Percentiles rank a stretch among this genome's conserved stretches.
phyloP scores from a whole-genome alignment of 2,329 filamentous ascomycete species.

The Claviceps spartinae region DNA sequence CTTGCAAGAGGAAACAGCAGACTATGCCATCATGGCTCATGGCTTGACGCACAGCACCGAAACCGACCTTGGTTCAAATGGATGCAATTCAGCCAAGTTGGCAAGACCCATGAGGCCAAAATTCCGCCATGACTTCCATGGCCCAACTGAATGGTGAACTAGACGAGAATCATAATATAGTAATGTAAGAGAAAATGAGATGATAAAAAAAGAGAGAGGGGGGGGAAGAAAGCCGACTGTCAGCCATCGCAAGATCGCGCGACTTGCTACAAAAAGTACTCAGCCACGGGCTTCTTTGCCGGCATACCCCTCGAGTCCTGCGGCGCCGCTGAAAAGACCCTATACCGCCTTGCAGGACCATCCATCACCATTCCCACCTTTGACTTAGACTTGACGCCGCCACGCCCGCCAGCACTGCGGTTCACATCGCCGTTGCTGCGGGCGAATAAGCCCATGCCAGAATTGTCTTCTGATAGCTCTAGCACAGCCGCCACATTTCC shows the following conservation, averaged over 20 bases:
- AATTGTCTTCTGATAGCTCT: slow-evolving; percentile 78
- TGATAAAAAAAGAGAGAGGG: background rate
- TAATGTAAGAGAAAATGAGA: background rate
- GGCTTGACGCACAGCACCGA: background rate
- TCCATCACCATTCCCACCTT: slow-evolving; percentile 28
- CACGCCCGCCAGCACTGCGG: slow-evolving; percentile 38
- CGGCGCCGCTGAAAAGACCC: slow-evolving; percentile 91
- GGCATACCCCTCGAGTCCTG: slow-evolving; percentile 96
- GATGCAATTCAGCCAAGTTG: too few species aligned
- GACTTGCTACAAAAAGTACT: slow-evolving; percentile 66
- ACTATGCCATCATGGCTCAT: background rate
- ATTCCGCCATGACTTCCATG: too few species aligned
- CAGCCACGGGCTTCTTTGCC: slow-evolving; percentile 93
- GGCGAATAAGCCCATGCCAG: slow-evolving; percentile 56
- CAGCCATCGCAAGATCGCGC: background rate
- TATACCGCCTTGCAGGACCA: slow-evolving; percentile 78
- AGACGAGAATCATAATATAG: too few species aligned
- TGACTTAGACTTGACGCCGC: slow-evolving; percentile 35
- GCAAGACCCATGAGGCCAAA: too few species aligned
- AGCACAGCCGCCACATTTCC: slow-evolving; percentile 92
- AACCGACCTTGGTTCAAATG: too few species aligned
- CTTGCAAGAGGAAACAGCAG: too few species aligned
- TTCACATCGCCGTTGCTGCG: slow-evolving; percentile 58
- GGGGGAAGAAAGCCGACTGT: background rate
- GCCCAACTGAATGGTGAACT: too few species aligned